phyloP scores from a whole-genome alignment of 163 green algal species.

The Prototheca wickerhamii region DNA sequence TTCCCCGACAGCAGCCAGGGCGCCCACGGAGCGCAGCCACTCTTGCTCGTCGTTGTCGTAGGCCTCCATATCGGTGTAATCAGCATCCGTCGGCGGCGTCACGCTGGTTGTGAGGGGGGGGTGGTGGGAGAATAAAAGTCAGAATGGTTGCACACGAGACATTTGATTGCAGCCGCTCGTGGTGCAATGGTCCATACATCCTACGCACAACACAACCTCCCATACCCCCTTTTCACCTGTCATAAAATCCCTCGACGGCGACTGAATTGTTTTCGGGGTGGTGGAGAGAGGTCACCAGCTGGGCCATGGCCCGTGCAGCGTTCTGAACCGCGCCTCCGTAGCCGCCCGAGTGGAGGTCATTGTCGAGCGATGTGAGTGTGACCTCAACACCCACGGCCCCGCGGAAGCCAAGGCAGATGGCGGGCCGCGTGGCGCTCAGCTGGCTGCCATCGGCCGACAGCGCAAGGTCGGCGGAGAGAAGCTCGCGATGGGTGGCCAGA shows the following conservation, averaged over 20 bases:
- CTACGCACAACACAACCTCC: not conserved
- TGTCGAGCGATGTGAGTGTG: slow-evolving; percentile 10
- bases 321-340: slow-evolving; percentile 36
- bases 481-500: slow-evolving; percentile 18
- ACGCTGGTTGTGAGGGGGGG: slow-evolving; percentile 4
- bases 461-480: slow-evolving; percentile 27
- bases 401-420: slow-evolving; percentile 26
- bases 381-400: slow-evolving; percentile 32
- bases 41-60: slow-evolving; percentile 14
- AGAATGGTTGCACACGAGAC: not conserved
- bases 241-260: slow-evolving; percentile 16
- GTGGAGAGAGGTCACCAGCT: slow-evolving; percentile 23
- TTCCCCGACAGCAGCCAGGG: slow-evolving; percentile 7
- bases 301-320: slow-evolving; percentile 15
- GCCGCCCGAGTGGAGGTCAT: slow-evolving; percentile 33
- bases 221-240: no score
- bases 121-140: not conserved
- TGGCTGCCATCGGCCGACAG: slow-evolving; percentile 39
- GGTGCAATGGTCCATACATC: not conserved
- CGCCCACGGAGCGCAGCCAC: slow-evolving; percentile 10
- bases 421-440: slow-evolving; percentile 6
- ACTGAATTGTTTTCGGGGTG: slow-evolving; percentile 5
- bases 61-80: slow-evolving; percentile 14
- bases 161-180: not conserved
- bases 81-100: not conserved